These are phyloP conservation scores for Astrephomene gubernaculifera DNA, from an alignment of 139 green algal genomes.

Conservation along the genomic window DNA sequence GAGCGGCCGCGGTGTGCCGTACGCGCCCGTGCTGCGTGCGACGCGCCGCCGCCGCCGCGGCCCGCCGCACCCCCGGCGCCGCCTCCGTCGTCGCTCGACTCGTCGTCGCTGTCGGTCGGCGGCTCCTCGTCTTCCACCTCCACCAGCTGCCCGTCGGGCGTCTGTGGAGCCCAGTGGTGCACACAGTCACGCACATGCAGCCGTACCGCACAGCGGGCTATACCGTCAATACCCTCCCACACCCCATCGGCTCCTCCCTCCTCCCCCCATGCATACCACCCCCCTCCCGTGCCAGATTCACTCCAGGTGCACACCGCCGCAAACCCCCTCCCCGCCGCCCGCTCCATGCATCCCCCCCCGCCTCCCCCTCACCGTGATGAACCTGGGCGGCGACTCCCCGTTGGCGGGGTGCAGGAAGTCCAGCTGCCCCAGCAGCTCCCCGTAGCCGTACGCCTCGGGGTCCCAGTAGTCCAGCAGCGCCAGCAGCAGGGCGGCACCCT, in stretches of 20 bases:
- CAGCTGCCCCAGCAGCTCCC: slow-evolving; percentile 51
- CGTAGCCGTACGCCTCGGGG: slow-evolving; percentile 39
- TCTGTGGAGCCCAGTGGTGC: too few relatives aligned
- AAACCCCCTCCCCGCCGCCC: neutral
- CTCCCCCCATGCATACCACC: too few relatives aligned
- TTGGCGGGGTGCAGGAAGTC: slow-evolving; percentile 55
- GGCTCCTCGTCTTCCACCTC: slow-evolving; percentile 50
- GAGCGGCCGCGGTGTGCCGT: neutral
- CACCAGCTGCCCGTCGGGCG: slow-evolving; percentile 47
- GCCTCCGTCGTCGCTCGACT: slow-evolving; percentile 40
- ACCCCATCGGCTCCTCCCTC: too few relatives aligned
- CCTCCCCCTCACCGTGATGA: slow-evolving; percentile 35
- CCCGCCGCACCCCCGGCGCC: slow-evolving; percentile 21
- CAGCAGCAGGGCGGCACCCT: slow-evolving; percentile 62
- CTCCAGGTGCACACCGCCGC: too few relatives aligned
- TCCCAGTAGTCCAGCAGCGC: slow-evolving; percentile 71
- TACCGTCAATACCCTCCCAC: too few relatives aligned
- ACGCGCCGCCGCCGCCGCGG: neutral
- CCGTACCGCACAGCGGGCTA: too few relatives aligned
- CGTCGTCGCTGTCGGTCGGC: slow-evolving; percentile 63
- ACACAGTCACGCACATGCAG: too few relatives aligned
- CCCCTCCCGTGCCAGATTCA: too few relatives aligned
- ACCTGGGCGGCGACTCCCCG: slow-evolving; percentile 36
- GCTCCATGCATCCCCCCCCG: neutral
- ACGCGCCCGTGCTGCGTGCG: too few relatives aligned